Evolutionary conservation across 2,329 filamentous ascomycete genomes (phyloP).

Genomic region (Aspergillus quadricinctus): DNA sequence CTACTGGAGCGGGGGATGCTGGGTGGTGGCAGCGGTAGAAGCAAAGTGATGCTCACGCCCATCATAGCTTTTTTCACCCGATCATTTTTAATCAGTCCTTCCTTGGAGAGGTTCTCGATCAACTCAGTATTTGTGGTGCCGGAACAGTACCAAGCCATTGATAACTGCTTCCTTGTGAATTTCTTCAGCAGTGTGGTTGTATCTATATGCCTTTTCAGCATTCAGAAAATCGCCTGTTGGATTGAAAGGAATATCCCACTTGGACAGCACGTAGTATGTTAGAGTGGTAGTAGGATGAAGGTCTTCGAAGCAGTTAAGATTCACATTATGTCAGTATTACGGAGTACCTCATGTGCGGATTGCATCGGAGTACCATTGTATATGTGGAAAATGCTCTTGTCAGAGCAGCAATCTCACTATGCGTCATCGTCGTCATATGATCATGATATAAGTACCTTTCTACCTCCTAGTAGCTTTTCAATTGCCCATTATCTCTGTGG

Average conservation of each 20-base stretch:
- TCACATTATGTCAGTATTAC: not conserved
- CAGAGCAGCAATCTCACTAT: not conserved
- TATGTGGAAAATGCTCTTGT: no score
- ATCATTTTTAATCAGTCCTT: slow-evolving; percentile 67
- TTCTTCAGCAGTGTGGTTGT: not conserved
- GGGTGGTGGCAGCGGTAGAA: not conserved
- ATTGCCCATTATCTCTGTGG: no score
- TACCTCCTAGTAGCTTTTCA: no score
- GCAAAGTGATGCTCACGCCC: slow-evolving; percentile 47
- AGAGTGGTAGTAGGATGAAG: not conserved
- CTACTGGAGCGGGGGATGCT: not conserved
- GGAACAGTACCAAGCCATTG: slow-evolving; percentile 88
- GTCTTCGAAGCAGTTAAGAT: not conserved
- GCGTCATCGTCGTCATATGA: not conserved
- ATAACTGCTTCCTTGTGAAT: slow-evolving; percentile 10
- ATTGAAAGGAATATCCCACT: not conserved
- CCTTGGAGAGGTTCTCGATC: slow-evolving; percentile 69
- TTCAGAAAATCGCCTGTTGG: not conserved
- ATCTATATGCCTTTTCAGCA: slow-evolving; percentile 5
- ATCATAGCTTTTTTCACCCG: slow-evolving; percentile 77
- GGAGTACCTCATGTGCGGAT: not conserved
- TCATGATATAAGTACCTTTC: not conserved
- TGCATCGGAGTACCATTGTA: not conserved
- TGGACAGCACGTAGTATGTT: not conserved
- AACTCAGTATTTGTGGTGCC: slow-evolving; percentile 70